These are phyloP conservation scores for Juncus effusus DNA, from an alignment of 176 grass and related monocot genomes.

Conservation along the genomic window DNA sequence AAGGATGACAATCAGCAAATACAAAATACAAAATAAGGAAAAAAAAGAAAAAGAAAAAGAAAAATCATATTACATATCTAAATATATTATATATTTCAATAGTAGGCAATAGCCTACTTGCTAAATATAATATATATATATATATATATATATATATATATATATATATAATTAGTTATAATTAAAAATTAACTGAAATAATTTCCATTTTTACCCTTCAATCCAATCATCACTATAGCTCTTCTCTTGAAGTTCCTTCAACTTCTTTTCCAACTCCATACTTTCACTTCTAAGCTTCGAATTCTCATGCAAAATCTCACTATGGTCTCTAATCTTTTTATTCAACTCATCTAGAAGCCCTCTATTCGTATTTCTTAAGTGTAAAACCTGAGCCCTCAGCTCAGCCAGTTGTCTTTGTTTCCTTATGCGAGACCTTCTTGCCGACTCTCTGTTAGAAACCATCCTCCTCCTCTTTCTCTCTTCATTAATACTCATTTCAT, in stretches of 20 bases:
- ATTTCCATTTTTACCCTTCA: constrained; percentile 5
- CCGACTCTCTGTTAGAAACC: constrained; percentile 93
- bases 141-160: no score
- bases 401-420: constrained; percentile 82
- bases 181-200: constrained; percentile 12
- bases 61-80: no score
- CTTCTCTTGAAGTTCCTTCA: constrained; percentile 34
- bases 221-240: constrained; percentile 1
- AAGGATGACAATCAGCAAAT: constrained; percentile 18
- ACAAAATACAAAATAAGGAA: constrained; percentile 16
- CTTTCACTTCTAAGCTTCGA: constrained; percentile 41
- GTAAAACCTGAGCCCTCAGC: constrained; percentile 57
- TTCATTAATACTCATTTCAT: constrained; percentile 29
- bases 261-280: constrained; percentile 47
- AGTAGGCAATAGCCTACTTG: no score
- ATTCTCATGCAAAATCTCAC: constrained; percentile 47
- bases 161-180: constrained; percentile 20
- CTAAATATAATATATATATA: no score
- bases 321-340: constrained; percentile 38
- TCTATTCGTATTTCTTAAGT: constrained; percentile 54
- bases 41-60: not conserved
- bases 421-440: constrained; percentile 80
- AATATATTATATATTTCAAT: no score
- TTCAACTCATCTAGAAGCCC: constrained; percentile 75
- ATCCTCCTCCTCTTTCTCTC: constrained; percentile 76